Evolutionary conservation across 768 basidiomycete genomes (phyloP).

Genomic region (Udeniomyces megalosporus): DNA sequence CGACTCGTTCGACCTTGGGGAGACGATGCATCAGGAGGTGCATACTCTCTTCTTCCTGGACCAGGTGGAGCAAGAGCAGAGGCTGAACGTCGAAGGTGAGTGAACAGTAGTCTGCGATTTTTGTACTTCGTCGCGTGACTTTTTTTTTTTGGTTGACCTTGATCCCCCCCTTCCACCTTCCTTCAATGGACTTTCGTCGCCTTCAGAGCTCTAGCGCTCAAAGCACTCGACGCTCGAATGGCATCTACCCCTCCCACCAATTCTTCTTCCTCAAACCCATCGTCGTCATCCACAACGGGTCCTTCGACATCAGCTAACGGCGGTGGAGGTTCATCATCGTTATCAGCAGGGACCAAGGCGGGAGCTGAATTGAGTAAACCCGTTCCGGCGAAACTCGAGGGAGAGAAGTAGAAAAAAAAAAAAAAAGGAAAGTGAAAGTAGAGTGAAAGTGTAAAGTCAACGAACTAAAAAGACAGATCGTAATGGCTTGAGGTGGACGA

Average conservation of each 20-base stretch:
- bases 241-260: slow-evolving; percentile 32
- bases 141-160: background rate
- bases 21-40: slow-evolving; percentile 25
- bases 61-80: slow-evolving; percentile 87
- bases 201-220: slow-evolving; percentile 76
- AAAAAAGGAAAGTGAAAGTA: too few species aligned
- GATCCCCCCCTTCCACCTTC: background rate
- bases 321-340: background rate
- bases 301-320: background rate
- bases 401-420: background rate
- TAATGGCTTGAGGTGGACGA: background rate
- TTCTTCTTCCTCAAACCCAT: background rate
- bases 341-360: background rate
- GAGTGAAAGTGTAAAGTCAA: too few species aligned
- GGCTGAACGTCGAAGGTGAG: slow-evolving; percentile 82
- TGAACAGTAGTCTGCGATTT: slow-evolving; percentile 1
- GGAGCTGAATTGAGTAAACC: background rate
- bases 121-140: background rate
- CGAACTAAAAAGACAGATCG: background rate
- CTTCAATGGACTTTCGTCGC: background rate
- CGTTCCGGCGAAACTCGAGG: background rate
- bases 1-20: slow-evolving; percentile 54
- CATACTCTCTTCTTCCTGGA: slow-evolving; percentile 45
- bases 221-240: slow-evolving; percentile 85
- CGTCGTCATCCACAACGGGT: background rate